Percentiles rank a stretch among this genome's conserved stretches.
Conservation (phyloP, 176 grass and related monocot genomes). For the Oryza brachyantha region DNA sequence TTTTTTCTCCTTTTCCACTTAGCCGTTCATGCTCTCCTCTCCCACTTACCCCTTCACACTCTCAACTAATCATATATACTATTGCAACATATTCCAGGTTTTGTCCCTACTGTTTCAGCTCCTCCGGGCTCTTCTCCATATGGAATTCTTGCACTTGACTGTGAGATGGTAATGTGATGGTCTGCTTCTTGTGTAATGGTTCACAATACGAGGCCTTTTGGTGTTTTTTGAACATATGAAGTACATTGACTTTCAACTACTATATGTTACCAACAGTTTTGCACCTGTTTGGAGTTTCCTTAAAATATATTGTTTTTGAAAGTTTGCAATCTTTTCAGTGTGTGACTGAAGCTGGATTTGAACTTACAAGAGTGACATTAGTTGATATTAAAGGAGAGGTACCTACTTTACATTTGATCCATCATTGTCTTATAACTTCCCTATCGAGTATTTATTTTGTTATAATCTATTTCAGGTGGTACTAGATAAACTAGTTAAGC, state of each 20-base stretch:
- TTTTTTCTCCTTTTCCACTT: slow-evolving; percentile 22
- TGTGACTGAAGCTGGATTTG: slow-evolving; percentile 78
- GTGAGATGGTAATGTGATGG: slow-evolving; percentile 77
- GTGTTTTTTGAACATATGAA: neutral
- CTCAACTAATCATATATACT: slow-evolving; percentile 8
- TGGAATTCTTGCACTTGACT: slow-evolving; percentile 92
- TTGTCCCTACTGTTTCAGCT: slow-evolving; percentile 73
- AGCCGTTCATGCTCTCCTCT: no score
- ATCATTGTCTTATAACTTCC: slow-evolving; percentile 19
- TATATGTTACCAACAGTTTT: neutral
- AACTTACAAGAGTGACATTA: slow-evolving; percentile 95
- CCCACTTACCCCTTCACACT: neutral
- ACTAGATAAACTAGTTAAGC: slow-evolving; percentile 92
- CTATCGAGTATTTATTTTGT: neutral
- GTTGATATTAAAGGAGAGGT: slow-evolving; percentile 91
- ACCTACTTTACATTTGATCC: slow-evolving; percentile 12
- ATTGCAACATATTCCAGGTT: slow-evolving; percentile 45
- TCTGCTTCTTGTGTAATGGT: slow-evolving; percentile 10
- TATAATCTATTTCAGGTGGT: slow-evolving; percentile 68
- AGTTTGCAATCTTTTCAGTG: slow-evolving; percentile 63
- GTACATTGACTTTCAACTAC: neutral
- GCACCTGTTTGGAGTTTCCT: neutral
- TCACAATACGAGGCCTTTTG: slow-evolving; percentile 26
- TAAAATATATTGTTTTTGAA: slow-evolving; percentile 8
- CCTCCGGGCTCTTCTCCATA: slow-evolving; percentile 50